phyloP scores from a whole-genome alignment of 805 yeast genomes.

The Teunomyces panamensis region DNA sequence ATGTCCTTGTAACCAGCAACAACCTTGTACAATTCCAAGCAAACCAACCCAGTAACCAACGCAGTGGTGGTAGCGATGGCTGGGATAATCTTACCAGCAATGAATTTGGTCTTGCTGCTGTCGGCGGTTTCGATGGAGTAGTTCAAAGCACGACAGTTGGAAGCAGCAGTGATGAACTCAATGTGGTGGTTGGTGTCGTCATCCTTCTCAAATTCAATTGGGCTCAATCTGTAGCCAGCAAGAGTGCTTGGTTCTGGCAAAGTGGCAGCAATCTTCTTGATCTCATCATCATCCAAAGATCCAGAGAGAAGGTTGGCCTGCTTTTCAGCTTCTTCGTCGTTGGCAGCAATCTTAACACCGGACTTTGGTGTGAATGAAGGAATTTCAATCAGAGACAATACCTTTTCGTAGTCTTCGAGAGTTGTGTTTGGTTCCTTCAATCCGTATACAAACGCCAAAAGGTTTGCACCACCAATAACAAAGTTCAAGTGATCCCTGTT shows the following conservation, averaged over 20 bases:
- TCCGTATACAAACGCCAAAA: slow-evolving; percentile 88
- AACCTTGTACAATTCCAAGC: slow-evolving; percentile 88
- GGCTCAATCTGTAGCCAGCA: slow-evolving; percentile 81
- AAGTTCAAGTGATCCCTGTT: slow-evolving; percentile 80
- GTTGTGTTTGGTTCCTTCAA: slow-evolving; percentile 68
- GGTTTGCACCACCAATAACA: slow-evolving; percentile 83
- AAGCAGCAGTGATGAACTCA: slow-evolving; percentile 92
- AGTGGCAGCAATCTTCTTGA: slow-evolving; percentile 66
- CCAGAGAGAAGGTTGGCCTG: slow-evolving; percentile 47
- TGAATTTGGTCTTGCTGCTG: slow-evolving; percentile 85
- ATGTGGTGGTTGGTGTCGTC: slow-evolving; percentile 96
- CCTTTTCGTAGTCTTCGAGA: slow-evolving; percentile 50
- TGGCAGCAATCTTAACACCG: slow-evolving; percentile 77
- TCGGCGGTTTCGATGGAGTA: slow-evolving; percentile 88
- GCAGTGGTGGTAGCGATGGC: slow-evolving; percentile 99
- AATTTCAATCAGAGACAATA: slow-evolving; percentile 44
- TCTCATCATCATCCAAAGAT: slow-evolving; percentile 55
- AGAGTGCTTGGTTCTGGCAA: slow-evolving; percentile 86
- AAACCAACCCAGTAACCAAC: slow-evolving; percentile 90
- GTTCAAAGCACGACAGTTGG: slow-evolving; percentile 92
- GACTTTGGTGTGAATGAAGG: slow-evolving; percentile 70
- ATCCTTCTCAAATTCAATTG: slow-evolving; percentile 97
- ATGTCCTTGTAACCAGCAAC: slow-evolving; percentile 70
- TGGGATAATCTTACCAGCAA: slow-evolving; percentile 97
- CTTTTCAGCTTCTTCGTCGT: slow-evolving; percentile 86